Conservation (phyloP, 139 green algal genomes). For the Coelastrella sp. region DNA sequence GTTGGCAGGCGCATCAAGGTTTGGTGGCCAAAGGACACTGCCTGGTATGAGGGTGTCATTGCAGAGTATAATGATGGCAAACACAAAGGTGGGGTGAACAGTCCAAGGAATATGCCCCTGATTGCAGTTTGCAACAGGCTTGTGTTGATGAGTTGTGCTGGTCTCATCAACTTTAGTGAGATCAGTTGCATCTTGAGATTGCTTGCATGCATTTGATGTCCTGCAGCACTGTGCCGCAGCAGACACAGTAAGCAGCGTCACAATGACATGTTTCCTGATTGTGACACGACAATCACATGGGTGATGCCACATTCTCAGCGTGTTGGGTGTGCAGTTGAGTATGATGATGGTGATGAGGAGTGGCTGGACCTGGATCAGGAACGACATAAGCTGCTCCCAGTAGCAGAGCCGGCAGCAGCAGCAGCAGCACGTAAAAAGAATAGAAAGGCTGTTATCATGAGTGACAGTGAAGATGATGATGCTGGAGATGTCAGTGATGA, state of each 20-base stretch:
- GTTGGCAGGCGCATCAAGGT: slow-evolving; percentile 63
- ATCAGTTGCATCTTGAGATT: neutral
- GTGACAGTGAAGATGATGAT: slow-evolving; percentile 47
- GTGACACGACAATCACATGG: neutral
- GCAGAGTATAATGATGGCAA: slow-evolving; percentile 50
- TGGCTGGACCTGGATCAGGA: slow-evolving; percentile 69
- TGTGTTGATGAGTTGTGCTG: no score
- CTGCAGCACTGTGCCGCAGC: no score
- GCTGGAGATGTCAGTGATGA: slow-evolving; percentile 24
- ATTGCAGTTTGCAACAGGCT: neutral
- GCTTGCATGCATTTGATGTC: neutral
- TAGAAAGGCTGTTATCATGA: slow-evolving; percentile 19
- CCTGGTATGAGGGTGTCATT: slow-evolving; percentile 60
- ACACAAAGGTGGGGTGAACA: slow-evolving; percentile 49
- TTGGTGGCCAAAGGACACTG: slow-evolving; percentile 71
- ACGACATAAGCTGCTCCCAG: slow-evolving; percentile 46
- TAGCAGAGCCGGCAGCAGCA: neutral
- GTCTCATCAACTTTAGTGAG: neutral
- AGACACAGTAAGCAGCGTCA: neutral
- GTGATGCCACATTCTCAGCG: neutral
- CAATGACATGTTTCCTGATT: neutral
- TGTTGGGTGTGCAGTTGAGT: slow-evolving; percentile 58
- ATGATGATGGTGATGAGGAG: slow-evolving; percentile 86
- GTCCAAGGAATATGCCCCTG: neutral
- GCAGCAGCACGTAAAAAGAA: slow-evolving; percentile 19